These are phyloP conservation scores for Parathielavia hyrcaniae DNA, from an alignment of 495 filamentous ascomycete genomes.

Conservation along the genomic window DNA sequence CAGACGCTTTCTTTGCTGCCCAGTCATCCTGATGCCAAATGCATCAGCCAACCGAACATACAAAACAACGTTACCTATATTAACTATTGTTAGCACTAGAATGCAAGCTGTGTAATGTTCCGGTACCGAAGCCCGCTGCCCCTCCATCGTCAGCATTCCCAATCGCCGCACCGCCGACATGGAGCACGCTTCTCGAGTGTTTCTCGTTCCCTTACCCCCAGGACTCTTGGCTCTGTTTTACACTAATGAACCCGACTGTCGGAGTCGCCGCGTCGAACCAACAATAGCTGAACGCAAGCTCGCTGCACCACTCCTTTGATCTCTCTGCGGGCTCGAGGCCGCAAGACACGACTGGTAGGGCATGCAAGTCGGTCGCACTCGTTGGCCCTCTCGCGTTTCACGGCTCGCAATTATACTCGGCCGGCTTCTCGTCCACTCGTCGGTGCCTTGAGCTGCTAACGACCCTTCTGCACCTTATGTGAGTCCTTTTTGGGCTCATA, in stretches of 20 bases:
- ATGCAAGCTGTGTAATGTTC: constrained; percentile 5
- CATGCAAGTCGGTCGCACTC: constrained; percentile 12
- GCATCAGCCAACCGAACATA: too few species aligned
- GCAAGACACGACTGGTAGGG: neutral
- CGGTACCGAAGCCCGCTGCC: constrained; percentile 8
- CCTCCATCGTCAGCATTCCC: constrained; percentile 15
- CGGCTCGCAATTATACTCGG: constrained; percentile 20
- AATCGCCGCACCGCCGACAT: constrained; percentile 23
- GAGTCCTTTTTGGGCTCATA: constrained; percentile 20
- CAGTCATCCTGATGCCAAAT: too few species aligned
- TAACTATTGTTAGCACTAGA: too few species aligned
- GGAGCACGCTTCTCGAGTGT: constrained; percentile 16
- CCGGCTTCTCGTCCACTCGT: constrained; percentile 9
- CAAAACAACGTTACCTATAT: too few species aligned
- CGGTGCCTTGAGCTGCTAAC: too few species aligned
- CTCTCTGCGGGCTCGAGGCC: neutral
- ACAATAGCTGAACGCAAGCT: constrained; percentile 1
- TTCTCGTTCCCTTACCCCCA: constrained; percentile 9
- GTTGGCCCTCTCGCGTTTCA: constrained; percentile 20
- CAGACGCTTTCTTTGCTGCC: neutral
- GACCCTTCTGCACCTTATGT: constrained; percentile 9
- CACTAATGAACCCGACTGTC: neutral
- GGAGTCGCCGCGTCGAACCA: neutral
- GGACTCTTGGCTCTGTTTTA: constrained; percentile 18
- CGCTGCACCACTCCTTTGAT: constrained; percentile 10